phyloP scores from a whole-genome alignment of 2,329 filamentous ascomycete genomes.

The Microdochium nivale region DNA sequence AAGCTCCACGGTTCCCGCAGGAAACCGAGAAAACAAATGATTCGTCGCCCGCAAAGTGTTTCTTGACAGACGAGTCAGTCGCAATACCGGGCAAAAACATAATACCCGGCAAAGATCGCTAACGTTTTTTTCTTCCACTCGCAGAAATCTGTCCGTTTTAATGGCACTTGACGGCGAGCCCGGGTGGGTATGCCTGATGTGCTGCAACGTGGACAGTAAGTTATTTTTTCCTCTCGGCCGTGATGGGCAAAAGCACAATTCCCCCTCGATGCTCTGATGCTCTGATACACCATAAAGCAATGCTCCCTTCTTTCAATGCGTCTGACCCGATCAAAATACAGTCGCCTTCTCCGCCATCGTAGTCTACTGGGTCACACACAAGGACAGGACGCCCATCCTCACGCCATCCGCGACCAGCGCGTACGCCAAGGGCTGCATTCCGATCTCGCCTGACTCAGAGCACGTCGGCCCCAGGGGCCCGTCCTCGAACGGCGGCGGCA shows the following conservation, averaged over 20 bases:
- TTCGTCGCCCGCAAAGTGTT: too few species aligned
- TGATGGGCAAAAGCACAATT: background rate
- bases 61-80: too few species aligned
- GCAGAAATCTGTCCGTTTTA: conserved; percentile 50
- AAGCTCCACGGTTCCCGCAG: too few species aligned
- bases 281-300: background rate
- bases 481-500: background rate
- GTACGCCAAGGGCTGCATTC: background rate
- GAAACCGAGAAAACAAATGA: too few species aligned
- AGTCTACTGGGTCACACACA: background rate
- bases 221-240: background rate
- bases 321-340: background rate
- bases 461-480: background rate
- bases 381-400: background rate
- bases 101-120: too few species aligned
- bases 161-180: conserved; percentile 52
- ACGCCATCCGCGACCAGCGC: background rate
- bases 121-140: conserved; percentile 1
- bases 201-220: conserved; percentile 55
- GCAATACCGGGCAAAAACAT: too few species aligned
- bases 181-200: conserved; percentile 57
- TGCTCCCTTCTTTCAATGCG: background rate
- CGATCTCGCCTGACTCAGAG: background rate
- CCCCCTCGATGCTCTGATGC: background rate
- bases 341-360: background rate